phyloP scores from a whole-genome alignment of 2,329 filamentous ascomycete genomes.

The Colletotrichum limetticola region DNA sequence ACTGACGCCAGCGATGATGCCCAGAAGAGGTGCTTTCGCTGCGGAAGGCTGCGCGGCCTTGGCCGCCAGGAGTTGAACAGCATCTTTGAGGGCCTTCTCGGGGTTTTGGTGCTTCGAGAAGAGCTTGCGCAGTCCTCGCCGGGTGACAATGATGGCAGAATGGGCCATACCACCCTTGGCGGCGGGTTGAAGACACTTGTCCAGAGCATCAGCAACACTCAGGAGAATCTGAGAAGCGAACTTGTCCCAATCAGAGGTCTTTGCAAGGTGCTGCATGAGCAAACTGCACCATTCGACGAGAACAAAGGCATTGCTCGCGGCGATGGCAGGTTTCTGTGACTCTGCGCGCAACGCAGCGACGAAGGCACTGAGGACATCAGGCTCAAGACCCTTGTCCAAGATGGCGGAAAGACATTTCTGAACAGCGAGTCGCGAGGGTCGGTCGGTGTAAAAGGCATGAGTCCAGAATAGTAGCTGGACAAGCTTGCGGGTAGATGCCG shows the following conservation, averaged over 20 bases:
- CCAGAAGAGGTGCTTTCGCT: slow-evolving; percentile 81
- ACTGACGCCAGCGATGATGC: slow-evolving; percentile 88
- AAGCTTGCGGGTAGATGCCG: slow-evolving; percentile 62
- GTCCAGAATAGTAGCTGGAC: slow-evolving; percentile 85
- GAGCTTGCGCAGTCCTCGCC: slow-evolving; percentile 81
- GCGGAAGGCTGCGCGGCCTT: slow-evolving; percentile 73
- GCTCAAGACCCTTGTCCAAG: slow-evolving; percentile 66
- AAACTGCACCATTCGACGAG: slow-evolving; percentile 90
- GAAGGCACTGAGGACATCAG: slow-evolving; percentile 71
- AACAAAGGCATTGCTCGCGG: slow-evolving; percentile 84
- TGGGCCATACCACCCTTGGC: slow-evolving; percentile 73
- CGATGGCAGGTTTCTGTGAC: slow-evolving; percentile 80
- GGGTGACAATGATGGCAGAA: slow-evolving; percentile 80
- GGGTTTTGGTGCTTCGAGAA: slow-evolving; percentile 69
- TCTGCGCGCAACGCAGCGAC: slow-evolving; percentile 77
- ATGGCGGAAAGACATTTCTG: slow-evolving; percentile 81
- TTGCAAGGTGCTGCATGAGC: slow-evolving; percentile 77
- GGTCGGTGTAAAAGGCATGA: slow-evolving; percentile 87
- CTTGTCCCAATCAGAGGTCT: slow-evolving; percentile 70
- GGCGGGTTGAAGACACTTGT: slow-evolving; percentile 77
- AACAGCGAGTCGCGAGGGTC: slow-evolving; percentile 83
- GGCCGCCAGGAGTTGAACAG: slow-evolving; percentile 73
- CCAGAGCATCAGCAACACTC: slow-evolving; percentile 78
- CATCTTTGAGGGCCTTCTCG: slow-evolving; percentile 69
- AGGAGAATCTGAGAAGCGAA: slow-evolving; percentile 74